Evolutionary conservation across 192 early-diverging fungal genomes (phyloP).

Genomic region (Endogone sp.): DNA sequence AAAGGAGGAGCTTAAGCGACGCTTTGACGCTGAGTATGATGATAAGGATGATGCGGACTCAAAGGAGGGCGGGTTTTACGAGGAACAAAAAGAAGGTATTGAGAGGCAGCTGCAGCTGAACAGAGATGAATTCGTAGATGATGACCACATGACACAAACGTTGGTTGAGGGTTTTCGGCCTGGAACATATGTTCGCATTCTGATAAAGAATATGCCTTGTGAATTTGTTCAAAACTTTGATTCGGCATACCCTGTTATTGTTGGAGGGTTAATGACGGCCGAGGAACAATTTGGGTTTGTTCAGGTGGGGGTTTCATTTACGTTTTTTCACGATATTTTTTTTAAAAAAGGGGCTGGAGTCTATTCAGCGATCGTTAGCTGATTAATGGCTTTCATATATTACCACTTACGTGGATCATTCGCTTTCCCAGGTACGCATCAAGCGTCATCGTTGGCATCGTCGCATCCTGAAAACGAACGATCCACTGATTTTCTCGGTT

Average conservation of each 20-base stretch:
- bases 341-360: too few species aligned
- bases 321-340: not conserved
- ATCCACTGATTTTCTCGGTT: conserved; percentile 95
- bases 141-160: conserved; percentile 65
- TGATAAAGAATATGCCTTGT: conserved; percentile 86
- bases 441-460: conserved; percentile 98
- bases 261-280: conserved; percentile 83
- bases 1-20: conserved; percentile 87
- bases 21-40: conserved; percentile 92
- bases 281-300: conserved; percentile 96
- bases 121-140: conserved; percentile 82
- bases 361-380: too few species aligned
- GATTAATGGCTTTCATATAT: too few species aligned
- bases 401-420: too few species aligned
- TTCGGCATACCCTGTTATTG: conserved; percentile 84
- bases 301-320: conserved; percentile 54
- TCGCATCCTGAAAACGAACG: conserved; percentile 95
- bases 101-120: conserved; percentile 81
- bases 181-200: conserved; percentile 89
- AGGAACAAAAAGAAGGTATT: conserved; percentile 85
- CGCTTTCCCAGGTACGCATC: conserved; percentile 66
- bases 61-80: conserved; percentile 74
- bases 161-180: conserved; percentile 91
- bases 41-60: conserved; percentile 57
- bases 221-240: conserved; percentile 95